A percentile compares a stretch with the other conserved stretches of the same genome.
These are phyloP conservation scores for Podospora appendiculata DNA, from an alignment of 495 filamentous ascomycete species.

Conservation along the genomic window DNA sequence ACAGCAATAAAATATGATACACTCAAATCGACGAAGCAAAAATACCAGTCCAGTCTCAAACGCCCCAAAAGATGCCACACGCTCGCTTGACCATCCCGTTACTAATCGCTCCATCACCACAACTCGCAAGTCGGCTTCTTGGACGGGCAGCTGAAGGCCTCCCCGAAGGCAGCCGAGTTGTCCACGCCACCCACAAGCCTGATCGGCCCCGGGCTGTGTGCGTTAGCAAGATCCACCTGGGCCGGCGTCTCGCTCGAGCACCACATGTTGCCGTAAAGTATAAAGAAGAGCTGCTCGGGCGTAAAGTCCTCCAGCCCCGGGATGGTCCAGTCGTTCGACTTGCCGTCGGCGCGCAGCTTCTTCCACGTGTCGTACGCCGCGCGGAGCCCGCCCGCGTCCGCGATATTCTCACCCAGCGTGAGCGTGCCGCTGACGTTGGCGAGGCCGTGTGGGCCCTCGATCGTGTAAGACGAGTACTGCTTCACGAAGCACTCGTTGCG, in stretches of 20 bases:
- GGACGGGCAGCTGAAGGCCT: slow-evolving; percentile 55
- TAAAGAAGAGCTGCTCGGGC: slow-evolving; percentile 68
- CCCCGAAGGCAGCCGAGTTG: slow-evolving; percentile 60
- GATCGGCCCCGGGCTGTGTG: slow-evolving; percentile 54
- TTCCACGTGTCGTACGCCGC: slow-evolving; percentile 64
- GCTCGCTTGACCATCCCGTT: no score
- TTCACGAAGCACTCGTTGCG: slow-evolving; percentile 60
- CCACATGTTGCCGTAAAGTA: slow-evolving; percentile 60
- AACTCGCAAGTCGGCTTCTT: slow-evolving; percentile 64
- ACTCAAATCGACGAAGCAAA: no score
- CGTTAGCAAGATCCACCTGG: slow-evolving; percentile 51
- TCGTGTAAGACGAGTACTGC: slow-evolving; percentile 52
- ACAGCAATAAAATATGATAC: no score
- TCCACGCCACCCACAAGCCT: slow-evolving; percentile 57
- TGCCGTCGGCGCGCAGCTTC: slow-evolving; percentile 29
- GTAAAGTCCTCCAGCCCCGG: slow-evolving; percentile 59
- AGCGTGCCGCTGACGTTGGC: slow-evolving; percentile 60
- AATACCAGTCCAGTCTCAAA: no score
- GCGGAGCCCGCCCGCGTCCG: slow-evolving; percentile 63
- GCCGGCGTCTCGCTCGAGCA: slow-evolving; percentile 55
- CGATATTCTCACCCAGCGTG: slow-evolving; percentile 70
- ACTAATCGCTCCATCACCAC: slow-evolving; percentile 36
- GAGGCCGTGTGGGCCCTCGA: slow-evolving; percentile 35
- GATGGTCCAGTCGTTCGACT: slow-evolving; percentile 39
- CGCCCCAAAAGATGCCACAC: no score